Evolutionary conservation across 306 rosid genomes (phyloP).

Genomic region (Prunus mume): DNA sequence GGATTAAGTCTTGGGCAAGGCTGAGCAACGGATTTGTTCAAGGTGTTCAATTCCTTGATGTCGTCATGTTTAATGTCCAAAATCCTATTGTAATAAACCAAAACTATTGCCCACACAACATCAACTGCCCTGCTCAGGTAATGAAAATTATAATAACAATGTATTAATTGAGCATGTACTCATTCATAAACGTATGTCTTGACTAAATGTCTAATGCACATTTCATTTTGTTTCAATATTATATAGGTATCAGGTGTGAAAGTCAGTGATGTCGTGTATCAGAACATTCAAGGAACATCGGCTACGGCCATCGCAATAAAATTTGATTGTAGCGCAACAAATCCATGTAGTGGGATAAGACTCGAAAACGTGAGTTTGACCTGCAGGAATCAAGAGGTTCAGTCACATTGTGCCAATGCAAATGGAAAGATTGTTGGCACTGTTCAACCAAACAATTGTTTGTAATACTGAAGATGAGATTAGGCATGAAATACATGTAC

Average conservation of each 20-base stretch:
- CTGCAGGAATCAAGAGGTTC: slow-evolving; percentile 1
- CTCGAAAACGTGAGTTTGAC: slow-evolving; percentile 3
- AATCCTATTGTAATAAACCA: slow-evolving; percentile 2
- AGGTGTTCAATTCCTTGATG: slow-evolving; percentile 9
- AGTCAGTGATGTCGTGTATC: background rate
- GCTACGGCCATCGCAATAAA: slow-evolving; percentile 8
- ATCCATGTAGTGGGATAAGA: slow-evolving; percentile 11
- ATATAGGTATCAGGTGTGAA: background rate
- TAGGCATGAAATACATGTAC: too few species aligned
- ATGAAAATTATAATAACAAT: background rate
- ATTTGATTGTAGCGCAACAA: slow-evolving; percentile 13
- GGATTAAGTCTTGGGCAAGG: slow-evolving; percentile 8
- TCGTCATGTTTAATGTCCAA: background rate
- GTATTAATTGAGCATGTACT: too few species aligned
- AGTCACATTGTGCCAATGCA: slow-evolving; percentile 10
- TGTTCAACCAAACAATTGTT: slow-evolving; percentile 14
- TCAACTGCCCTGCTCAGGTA: slow-evolving; percentile 6
- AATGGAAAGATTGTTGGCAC: slow-evolving; percentile 6
- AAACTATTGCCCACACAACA: slow-evolving; percentile 11
- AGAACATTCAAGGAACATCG: slow-evolving; percentile 12
- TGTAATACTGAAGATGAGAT: background rate
- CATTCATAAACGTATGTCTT: too few species aligned
- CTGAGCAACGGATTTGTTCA: background rate
- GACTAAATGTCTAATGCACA: too few species aligned
- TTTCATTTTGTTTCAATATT: too few species aligned